Evolutionary conservation across 352 stramenopile genomes (phyloP).

Genomic region (Phytopythium mirpurense): DNA sequence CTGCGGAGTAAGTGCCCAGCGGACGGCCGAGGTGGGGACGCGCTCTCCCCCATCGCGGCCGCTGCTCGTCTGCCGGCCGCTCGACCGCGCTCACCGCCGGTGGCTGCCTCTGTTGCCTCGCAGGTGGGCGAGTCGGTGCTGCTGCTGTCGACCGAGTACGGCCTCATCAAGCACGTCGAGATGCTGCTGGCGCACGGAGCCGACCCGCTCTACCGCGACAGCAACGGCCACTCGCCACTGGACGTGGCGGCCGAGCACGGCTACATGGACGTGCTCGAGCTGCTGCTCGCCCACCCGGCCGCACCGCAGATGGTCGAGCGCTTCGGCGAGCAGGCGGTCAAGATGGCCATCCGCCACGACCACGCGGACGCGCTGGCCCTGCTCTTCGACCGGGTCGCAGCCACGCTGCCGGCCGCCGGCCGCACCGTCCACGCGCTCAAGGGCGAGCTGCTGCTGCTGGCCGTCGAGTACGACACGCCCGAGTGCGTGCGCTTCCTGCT

Average conservation of each 20-base stretch:
- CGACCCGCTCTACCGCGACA: conserved; percentile 19
- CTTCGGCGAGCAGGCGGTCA: not conserved
- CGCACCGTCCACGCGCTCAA: not conserved
- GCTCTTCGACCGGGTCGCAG: too few relatives aligned
- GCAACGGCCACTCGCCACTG: conserved; percentile 23
- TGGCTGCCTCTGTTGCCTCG: not conserved
- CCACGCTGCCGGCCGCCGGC: too few relatives aligned
- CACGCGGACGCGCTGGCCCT: too few relatives aligned
- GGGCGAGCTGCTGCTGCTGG: conserved; percentile 4
- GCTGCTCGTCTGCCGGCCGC: too few relatives aligned
- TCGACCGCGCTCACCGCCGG: too few relatives aligned
- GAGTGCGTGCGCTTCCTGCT: conserved; percentile 5
- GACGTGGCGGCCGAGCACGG: conserved; percentile 36
- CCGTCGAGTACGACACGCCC: conserved; percentile 6
- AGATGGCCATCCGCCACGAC: not conserved
- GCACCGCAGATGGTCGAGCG: not conserved
- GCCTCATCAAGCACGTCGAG: conserved; percentile 41
- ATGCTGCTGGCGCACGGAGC: conserved; percentile 31
- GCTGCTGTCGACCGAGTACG: conserved; percentile 30
- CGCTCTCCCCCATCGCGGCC: too few relatives aligned
- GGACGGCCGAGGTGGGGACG: too few relatives aligned
- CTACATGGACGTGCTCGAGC: conserved; percentile 31
- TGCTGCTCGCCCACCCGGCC: conserved; percentile 12
- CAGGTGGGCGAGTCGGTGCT: conserved; percentile 31
- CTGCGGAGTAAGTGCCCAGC: conserved; percentile 15